These are phyloP conservation scores for Jackrogersella minutella DNA, from an alignment of 495 filamentous ascomycete species.

Conservation along the genomic window DNA sequence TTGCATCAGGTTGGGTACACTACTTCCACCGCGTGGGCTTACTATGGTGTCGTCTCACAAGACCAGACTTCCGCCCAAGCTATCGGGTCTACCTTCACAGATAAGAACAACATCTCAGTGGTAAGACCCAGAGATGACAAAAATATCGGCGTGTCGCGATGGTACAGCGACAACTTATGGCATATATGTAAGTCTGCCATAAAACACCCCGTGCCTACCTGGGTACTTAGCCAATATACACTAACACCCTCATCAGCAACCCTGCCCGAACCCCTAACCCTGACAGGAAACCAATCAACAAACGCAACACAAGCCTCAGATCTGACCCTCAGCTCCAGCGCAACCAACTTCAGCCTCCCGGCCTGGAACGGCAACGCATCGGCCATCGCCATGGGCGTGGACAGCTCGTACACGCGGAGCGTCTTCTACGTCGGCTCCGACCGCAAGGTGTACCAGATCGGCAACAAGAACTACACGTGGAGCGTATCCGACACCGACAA, in stretches of 20 bases:
- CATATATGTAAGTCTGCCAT: constrained; percentile 33
- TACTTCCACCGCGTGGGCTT: constrained; percentile 27
- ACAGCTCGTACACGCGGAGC: constrained; percentile 35
- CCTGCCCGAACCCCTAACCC: constrained; percentile 35
- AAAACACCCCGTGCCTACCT: not conserved
- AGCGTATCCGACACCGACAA: not conserved
- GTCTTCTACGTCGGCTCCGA: constrained; percentile 45
- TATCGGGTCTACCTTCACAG: constrained; percentile 38
- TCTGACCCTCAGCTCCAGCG: constrained; percentile 14
- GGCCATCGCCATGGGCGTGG: constrained; percentile 35
- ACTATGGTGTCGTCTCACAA: constrained; percentile 38
- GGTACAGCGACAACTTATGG: constrained; percentile 34
- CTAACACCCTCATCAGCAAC: constrained; percentile 31
- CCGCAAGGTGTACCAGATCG: constrained; percentile 31
- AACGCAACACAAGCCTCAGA: constrained; percentile 32
- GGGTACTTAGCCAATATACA: not conserved
- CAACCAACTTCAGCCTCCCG: constrained; percentile 21
- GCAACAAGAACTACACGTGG: constrained; percentile 28
- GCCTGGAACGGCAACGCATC: constrained; percentile 37
- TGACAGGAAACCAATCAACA: constrained; percentile 23
- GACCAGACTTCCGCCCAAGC: constrained; percentile 31
- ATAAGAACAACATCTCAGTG: constrained; percentile 36
- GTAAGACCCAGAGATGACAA: constrained; percentile 31
- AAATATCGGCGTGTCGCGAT: constrained; percentile 39
- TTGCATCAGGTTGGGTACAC: constrained; percentile 41